Conservation (phyloP, 441 rosid genomes). For the Codiaeum variegatum region DNA sequence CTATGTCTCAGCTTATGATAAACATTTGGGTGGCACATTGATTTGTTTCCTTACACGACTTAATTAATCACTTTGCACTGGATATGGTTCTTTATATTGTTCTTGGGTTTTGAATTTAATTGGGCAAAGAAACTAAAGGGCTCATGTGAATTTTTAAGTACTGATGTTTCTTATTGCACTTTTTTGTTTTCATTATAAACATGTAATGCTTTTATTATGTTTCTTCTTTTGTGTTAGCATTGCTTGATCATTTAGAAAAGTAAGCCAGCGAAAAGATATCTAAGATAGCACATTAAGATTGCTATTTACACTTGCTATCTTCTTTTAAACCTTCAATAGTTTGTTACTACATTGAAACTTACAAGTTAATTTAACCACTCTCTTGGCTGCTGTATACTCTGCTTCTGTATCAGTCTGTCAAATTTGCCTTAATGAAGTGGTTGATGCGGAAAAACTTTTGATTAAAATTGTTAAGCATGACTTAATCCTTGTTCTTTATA, state of each 20-base stretch:
- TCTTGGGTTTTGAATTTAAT: not conserved
- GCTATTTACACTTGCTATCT: not conserved
- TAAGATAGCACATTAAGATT: too few species aligned
- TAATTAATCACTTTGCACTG: not conserved
- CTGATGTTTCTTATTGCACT: not conserved
- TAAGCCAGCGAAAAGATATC: not conserved
- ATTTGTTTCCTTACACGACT: not conserved
- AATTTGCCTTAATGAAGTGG: not conserved
- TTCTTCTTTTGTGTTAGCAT: not conserved
- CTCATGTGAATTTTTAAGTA: not conserved
- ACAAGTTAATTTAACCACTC: not conserved
- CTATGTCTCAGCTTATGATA: too few species aligned
- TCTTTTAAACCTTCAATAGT: not conserved
- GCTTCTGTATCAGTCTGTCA: not conserved
- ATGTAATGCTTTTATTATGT: not conserved
- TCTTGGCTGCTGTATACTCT: not conserved
- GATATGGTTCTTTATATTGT: not conserved
- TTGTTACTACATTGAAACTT: not conserved
- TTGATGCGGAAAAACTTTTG: not conserved
- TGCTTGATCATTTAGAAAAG: not conserved
- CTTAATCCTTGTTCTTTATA: not conserved
- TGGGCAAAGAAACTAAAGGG: not conserved
- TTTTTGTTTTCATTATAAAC: not conserved
- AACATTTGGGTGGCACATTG: too few species aligned
- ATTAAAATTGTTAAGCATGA: not conserved